A percentile compares a stretch with the other conserved stretches of the same genome.
Evolutionary conservation across 1,284 basidiomycete species (phyloP).

Genomic region (Austroboletus novae-zelandiae): DNA sequence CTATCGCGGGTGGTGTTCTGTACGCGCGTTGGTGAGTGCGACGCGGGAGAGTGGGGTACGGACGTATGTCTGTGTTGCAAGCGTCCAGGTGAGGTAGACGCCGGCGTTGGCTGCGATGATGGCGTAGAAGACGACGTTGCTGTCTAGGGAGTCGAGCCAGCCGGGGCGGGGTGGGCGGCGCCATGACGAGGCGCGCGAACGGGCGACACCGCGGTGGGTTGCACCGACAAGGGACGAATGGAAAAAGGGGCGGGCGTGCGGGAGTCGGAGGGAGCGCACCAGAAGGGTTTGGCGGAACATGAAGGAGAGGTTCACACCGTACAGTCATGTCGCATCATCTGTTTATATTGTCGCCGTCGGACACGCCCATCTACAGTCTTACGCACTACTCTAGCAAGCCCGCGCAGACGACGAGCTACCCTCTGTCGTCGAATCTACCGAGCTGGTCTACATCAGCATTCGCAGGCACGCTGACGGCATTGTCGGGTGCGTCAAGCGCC

Average conservation of each 20-base stretch:
- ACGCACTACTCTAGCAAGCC: constrained; percentile 79
- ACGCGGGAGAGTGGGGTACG: constrained; percentile 17
- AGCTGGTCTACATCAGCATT: constrained; percentile 86
- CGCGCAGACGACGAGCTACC: constrained; percentile 53
- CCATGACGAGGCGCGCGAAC: constrained; percentile 17
- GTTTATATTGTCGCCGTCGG: constrained; percentile 77
- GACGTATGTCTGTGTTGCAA: constrained; percentile 38
- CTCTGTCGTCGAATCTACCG: constrained; percentile 75
- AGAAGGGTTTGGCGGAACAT: neutral
- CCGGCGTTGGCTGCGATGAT: constrained; percentile 46
- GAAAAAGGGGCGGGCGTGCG: constrained; percentile 14
- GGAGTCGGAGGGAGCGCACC: constrained; percentile 6
- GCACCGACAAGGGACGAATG: constrained; percentile 16
- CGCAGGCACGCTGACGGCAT: constrained; percentile 79
- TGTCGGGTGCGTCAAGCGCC: constrained; percentile 77
- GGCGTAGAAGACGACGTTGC: constrained; percentile 40
- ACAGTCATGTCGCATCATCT: constrained; percentile 75
- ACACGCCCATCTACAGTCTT: constrained; percentile 77
- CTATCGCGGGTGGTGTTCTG: constrained; percentile 43
- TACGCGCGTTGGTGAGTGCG: constrained; percentile 3
- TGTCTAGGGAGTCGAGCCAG: constrained; percentile 41
- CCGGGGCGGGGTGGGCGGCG: constrained; percentile 27
- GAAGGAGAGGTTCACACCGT: constrained; percentile 2
- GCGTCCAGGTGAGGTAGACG: constrained; percentile 44
- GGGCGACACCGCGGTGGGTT: constrained; percentile 24